A percentile compares a stretch with the other conserved stretches of the same genome.
phyloP scores from a whole-genome alignment of 148 eudicot species.

The Polygonum maritimum region DNA sequence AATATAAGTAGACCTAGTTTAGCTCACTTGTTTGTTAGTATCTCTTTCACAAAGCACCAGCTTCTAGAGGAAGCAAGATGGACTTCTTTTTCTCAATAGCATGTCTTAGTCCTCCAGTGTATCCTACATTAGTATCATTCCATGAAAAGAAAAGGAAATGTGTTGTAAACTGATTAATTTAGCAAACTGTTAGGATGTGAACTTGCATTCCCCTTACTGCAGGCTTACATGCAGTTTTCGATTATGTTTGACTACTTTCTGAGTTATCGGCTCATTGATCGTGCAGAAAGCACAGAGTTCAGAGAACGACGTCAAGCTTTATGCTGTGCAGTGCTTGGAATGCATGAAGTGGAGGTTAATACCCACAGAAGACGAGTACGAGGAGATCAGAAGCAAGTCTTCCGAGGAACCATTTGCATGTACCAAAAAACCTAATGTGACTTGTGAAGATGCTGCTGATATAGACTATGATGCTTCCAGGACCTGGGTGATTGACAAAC shows the following conservation, averaged over 20 bases:
- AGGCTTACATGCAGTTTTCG: neutral
- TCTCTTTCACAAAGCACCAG: neutral
- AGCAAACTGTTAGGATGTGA: neutral
- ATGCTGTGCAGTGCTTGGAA: slow-evolving; percentile 63
- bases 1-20: neutral
- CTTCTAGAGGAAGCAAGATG: neutral
- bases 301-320: slow-evolving; percentile 25
- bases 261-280: neutral
- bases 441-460: slow-evolving; percentile 66
- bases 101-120: neutral
- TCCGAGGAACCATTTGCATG: slow-evolving; percentile 58
- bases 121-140: neutral
- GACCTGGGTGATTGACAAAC: slow-evolving; percentile 74
- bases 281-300: slow-evolving; percentile 24
- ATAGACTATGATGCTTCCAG: slow-evolving; percentile 50
- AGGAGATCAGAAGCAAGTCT: slow-evolving; percentile 50
- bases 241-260: neutral
- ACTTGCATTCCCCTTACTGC: neutral
- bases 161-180: neutral
- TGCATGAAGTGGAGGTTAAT: slow-evolving; percentile 78
- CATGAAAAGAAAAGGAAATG: neutral
- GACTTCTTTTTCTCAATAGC: neutral
- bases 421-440: slow-evolving; percentile 37
- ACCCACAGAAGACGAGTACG: slow-evolving; percentile 53
- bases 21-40: neutral